These are phyloP conservation scores for Hanseniaspora taiwanica DNA, from an alignment of 805 yeast species.

Conservation along the genomic window DNA sequence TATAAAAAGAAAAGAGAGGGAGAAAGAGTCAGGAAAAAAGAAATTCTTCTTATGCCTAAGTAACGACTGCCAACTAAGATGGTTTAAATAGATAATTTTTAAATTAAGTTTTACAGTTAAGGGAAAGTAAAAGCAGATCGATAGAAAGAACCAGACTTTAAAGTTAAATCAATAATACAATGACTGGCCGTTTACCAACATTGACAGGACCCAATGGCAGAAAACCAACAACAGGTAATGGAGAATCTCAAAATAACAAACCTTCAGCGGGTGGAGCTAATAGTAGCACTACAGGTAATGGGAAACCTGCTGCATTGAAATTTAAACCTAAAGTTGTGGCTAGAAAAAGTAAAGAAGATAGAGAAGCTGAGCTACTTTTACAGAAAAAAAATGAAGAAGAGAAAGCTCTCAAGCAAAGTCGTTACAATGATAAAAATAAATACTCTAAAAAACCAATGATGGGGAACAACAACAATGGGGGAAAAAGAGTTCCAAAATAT, in stretches of 20 bases:
- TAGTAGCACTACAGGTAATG: too few relatives aligned
- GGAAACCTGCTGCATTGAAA: conserved; percentile 51
- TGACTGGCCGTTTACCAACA: conserved; percentile 24
- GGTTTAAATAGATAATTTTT: too few relatives aligned
- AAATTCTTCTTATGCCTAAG: too few relatives aligned
- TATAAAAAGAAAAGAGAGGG: too few relatives aligned
- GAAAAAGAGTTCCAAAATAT: conserved; percentile 18
- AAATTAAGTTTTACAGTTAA: too few relatives aligned
- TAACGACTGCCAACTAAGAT: too few relatives aligned
- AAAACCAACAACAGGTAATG: background rate
- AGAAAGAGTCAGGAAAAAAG: too few relatives aligned
- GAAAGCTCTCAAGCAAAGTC: conserved; percentile 10
- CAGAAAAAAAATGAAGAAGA: conserved; percentile 33
- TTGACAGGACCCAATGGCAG: conserved; percentile 5
- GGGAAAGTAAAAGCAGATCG: too few relatives aligned
- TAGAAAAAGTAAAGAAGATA: conserved; percentile 68
- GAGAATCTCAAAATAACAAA: conserved; percentile 8
- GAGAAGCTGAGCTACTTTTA: conserved; percentile 43
- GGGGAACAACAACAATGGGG: conserved; percentile 9
- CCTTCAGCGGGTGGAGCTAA: conserved; percentile 2
- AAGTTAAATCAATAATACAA: conserved; percentile 9
- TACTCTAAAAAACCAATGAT: conserved; percentile 6
- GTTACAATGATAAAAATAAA: conserved; percentile 9
- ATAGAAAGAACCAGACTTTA: background rate
- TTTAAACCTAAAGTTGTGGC: conserved; percentile 84